These are phyloP conservation scores for Eimeria sp. DNA, from an alignment of 169 alveolate genomes.

Conservation along the genomic window DNA sequence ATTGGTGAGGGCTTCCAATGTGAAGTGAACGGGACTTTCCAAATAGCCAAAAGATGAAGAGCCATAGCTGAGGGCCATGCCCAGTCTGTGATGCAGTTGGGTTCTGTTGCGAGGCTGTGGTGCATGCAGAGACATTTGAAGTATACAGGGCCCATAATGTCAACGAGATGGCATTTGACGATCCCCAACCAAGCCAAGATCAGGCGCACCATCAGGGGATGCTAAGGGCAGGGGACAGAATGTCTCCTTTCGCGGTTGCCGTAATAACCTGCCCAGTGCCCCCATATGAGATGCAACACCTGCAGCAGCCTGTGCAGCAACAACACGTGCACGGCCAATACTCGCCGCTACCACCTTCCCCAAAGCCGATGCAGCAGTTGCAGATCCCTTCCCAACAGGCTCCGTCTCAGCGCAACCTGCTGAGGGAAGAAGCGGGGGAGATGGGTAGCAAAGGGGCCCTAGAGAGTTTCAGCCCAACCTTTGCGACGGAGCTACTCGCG, in stretches of 20 bases:
- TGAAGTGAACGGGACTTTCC: neutral
- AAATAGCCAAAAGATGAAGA: neutral
- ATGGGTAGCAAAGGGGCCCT: constrained; percentile 51
- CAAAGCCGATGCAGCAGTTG: constrained; percentile 31
- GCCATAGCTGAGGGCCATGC: neutral
- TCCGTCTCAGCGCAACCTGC: neutral
- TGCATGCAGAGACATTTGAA: constrained; percentile 4
- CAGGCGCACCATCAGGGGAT: constrained; percentile 17
- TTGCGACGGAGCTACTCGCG: constrained; percentile 54
- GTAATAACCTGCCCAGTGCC: constrained; percentile 22
- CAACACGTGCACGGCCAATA: neutral
- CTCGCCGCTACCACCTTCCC: constrained; percentile 12
- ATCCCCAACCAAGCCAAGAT: neutral
- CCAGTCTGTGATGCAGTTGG: neutral
- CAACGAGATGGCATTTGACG: neutral
- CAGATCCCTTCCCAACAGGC: constrained; percentile 53
- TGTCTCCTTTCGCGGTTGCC: constrained; percentile 33
- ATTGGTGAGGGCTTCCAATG: neutral
- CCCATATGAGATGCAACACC: neutral
- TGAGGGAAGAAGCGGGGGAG: constrained; percentile 47
- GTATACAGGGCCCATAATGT: neutral
- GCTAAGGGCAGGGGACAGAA: neutral
- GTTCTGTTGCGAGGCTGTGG: neutral
- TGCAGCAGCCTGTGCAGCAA: constrained; percentile 7
- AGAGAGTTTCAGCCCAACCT: constrained; percentile 59